Evolutionary conservation across 768 basidiomycete genomes (phyloP), one percentile per base, ranked within the genome.

Genomic region (Termitomyces sp.): DNA sequence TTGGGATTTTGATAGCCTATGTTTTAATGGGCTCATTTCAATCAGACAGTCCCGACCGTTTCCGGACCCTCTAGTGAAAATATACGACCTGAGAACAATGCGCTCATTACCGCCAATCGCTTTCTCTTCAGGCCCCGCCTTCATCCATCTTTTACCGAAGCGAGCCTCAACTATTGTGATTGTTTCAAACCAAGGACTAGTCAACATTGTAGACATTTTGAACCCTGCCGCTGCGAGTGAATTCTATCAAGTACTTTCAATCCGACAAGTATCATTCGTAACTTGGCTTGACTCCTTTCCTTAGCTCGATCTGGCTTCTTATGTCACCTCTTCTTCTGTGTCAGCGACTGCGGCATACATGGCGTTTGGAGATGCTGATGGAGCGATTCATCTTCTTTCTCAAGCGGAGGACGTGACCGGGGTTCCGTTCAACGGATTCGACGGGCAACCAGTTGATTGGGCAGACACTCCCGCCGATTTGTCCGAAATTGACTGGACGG

Each of bases 11-110:
- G 17, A 7, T 37, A 17, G 8, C 17, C n/a, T 53, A 3, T 21
- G 4, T 41, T 49, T n/a, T 6, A 48, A n/a, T 55, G 5, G 32
- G 12, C 41, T 46, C 8, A 38, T 51, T 14, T 21, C 11, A 29
- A 19, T 57, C 65, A 97, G 95, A 69, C 92, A 91, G 71, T 86
- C 89, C 7, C 86, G 89, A 46, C 93, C 95, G 5, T 82, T 89
- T 54, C 90, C 92, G 0, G 96, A 98, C 68, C 92, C 94, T 3
- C 77, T 95, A 34, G 92, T 99, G 61, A 97, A 96, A 72, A 79
- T 98, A 12, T 97, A 89, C 64, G 96, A 99, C 69, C 65, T 92
- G 31, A 87, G 96, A 31, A 91, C 81, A 23, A 83, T 98, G 77
- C 82, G 84, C 40, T 79, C 93, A 0, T 78, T 98, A 2, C 82